These are phyloP conservation scores for Xanthoconium purpureum DNA, from an alignment of 768 basidiomycete genomes.

Conservation along the genomic window DNA sequence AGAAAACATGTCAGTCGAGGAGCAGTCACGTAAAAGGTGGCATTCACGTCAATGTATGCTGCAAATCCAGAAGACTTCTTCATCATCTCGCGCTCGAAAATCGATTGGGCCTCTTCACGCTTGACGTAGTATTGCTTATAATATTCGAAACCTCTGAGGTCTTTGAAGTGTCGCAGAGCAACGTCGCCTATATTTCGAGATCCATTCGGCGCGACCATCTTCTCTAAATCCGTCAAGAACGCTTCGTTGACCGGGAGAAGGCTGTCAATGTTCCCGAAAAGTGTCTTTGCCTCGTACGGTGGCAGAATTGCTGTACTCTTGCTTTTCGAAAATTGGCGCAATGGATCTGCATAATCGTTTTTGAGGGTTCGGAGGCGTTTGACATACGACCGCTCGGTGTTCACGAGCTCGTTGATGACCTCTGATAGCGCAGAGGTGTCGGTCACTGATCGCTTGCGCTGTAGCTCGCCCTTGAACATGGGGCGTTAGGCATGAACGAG, in stretches of 20 bases:
- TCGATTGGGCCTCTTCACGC: conserved; percentile 86
- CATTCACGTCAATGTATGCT: conserved; percentile 81
- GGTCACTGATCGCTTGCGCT: conserved; percentile 57
- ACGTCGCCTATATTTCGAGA: conserved; percentile 72
- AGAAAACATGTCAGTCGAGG: conserved; percentile 7
- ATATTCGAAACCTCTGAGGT: conserved; percentile 79
- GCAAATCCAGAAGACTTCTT: conserved; percentile 80
- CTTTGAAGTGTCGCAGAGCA: conserved; percentile 82
- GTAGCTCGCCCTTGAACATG: conserved; percentile 21
- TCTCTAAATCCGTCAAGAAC: conserved; percentile 80
- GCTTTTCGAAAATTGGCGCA: conserved; percentile 79
- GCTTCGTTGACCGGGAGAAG: conserved; percentile 86
- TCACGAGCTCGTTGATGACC: conserved; percentile 81
- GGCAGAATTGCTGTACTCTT: conserved; percentile 87
- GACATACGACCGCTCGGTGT: conserved; percentile 88
- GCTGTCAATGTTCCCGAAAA: conserved; percentile 93
- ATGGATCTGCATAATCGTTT: conserved; percentile 84
- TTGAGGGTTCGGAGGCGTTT: conserved; percentile 80
- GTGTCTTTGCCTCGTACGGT: conserved; percentile 84
- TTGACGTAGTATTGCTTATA: conserved; percentile 91
- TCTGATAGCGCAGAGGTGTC: conserved; percentile 65
- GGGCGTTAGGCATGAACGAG: conserved; percentile 11
- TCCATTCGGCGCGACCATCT: conserved; percentile 65
- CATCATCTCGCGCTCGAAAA: conserved; percentile 80
- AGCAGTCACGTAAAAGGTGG: conserved; percentile 4